These are phyloP conservation scores for Wickerhamomyces kurtzmanii DNA, from an alignment of 805 yeast species.

Conservation along the genomic window DNA sequence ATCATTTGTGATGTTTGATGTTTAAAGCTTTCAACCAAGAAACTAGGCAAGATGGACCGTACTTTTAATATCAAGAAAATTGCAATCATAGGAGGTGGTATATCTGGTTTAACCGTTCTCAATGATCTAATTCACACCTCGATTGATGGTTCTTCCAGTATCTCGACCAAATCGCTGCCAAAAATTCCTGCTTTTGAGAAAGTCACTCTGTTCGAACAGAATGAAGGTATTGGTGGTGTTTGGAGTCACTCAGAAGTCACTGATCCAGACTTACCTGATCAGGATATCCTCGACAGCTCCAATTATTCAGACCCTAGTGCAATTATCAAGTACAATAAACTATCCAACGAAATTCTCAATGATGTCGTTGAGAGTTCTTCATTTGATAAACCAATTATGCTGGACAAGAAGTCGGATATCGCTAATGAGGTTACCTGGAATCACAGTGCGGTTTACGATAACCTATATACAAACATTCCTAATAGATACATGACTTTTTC, in stretches of 20 bases:
- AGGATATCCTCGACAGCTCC: slow-evolving; percentile 18
- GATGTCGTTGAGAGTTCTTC: slow-evolving; percentile 12
- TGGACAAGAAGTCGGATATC: slow-evolving; percentile 17
- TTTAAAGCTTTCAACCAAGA: too few species aligned
- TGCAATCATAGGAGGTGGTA: slow-evolving; percentile 2
- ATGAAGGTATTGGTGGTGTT: slow-evolving; percentile 24
- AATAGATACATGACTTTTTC: slow-evolving; percentile 23
- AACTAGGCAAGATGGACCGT: too few species aligned
- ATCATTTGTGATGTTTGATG: too few species aligned
- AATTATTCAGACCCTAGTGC: slow-evolving; percentile 20
- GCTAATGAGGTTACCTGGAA: slow-evolving; percentile 23
- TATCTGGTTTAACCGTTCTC: slow-evolving; percentile 1
- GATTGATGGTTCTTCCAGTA: slow-evolving; percentile 1
- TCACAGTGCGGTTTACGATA: slow-evolving; percentile 21
- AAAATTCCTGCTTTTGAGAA: slow-evolving; percentile 17
- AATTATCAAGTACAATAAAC: slow-evolving; percentile 7
- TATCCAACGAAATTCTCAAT: slow-evolving; percentile 4
- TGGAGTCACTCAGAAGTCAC: slow-evolving; percentile 20
- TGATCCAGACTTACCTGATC: slow-evolving; percentile 12
- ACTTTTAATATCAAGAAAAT: neutral
- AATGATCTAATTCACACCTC: slow-evolving; percentile 2
- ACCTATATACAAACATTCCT: slow-evolving; percentile 28
- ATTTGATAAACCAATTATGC: slow-evolving; percentile 4
- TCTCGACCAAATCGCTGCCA: slow-evolving; percentile 1
- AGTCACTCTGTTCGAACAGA: slow-evolving; percentile 26